phyloP scores from a whole-genome alignment of 139 green algal species.

The Volvox africanus region DNA sequence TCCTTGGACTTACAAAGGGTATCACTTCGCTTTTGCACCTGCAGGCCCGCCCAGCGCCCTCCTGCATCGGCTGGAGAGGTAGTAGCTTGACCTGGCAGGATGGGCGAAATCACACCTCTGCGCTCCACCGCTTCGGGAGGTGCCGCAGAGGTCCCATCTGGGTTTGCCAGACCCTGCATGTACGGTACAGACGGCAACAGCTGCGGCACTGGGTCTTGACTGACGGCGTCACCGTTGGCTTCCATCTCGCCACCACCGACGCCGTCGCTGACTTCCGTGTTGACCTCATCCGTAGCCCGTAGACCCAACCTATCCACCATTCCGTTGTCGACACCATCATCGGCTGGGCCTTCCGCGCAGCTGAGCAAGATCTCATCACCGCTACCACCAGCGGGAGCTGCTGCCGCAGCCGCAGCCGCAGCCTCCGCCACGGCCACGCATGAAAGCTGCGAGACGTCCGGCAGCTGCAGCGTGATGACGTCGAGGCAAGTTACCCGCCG shows the following conservation, averaged over 20 bases:
- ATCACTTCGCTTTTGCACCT: neutral
- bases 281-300: neutral
- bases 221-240: neutral
- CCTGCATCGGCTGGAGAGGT: neutral
- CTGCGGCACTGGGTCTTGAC: neutral
- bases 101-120: neutral
- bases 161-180: neutral
- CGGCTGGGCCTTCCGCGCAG: neutral
- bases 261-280: neutral
- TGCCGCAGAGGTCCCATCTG: neutral
- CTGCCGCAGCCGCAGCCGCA: neutral
- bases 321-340: neutral
- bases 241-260: neutral
- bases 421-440: neutral
- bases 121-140: neutral
- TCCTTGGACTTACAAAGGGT: neutral
- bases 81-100: neutral
- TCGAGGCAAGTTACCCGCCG: conserved; percentile 44
- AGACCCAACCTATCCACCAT: neutral
- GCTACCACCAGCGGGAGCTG: neutral
- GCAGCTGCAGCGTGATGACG: conserved; percentile 35
- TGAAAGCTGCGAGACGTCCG: conserved; percentile 47
- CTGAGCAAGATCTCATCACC: neutral
- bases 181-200: neutral
- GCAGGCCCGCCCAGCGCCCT: neutral